Percentiles rank a stretch among this genome's conserved stretches.
Evolutionary conservation across 805 yeast species (phyloP).

Genomic region (Pichia sporocuriosa): DNA sequence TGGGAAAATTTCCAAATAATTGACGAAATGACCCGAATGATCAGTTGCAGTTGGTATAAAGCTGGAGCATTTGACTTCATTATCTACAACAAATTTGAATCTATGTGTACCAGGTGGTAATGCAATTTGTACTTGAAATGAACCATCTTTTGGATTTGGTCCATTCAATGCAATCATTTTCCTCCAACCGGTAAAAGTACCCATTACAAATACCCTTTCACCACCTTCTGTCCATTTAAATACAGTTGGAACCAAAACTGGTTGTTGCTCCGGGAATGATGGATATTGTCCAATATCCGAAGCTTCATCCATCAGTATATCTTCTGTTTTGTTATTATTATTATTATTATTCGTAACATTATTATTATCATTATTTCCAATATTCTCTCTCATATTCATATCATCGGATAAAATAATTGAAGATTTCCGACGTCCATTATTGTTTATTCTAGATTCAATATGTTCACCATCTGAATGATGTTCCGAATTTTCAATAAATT

Average conservation of each 20-base stretch:
- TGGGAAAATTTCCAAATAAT: constrained; percentile 67
- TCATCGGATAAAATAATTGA: constrained; percentile 69
- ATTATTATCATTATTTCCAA: too few species aligned
- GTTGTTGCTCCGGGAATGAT: constrained; percentile 4
- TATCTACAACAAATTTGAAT: constrained; percentile 88
- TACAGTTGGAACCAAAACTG: constrained; percentile 43
- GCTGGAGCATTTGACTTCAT: constrained; percentile 84
- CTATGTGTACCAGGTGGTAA: constrained; percentile 89
- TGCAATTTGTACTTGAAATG: constrained; percentile 63
- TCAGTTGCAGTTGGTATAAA: constrained; percentile 94
- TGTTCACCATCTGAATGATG: not conserved
- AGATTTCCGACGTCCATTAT: constrained; percentile 42
- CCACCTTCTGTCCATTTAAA: constrained; percentile 98
- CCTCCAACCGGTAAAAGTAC: constrained; percentile 97
- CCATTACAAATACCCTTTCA: constrained; percentile 88
- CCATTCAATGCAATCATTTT: constrained; percentile 85
- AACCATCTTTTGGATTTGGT: constrained; percentile 41
- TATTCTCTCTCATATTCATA: constrained; percentile 46
- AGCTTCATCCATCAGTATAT: constrained; percentile 24
- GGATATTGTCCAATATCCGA: constrained; percentile 22
- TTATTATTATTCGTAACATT: too few species aligned
- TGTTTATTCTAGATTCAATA: not conserved
- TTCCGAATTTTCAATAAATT: constrained; percentile 6
- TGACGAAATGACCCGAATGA: constrained; percentile 92
- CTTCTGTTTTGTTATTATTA: constrained; percentile 30